Conservation (phyloP, 495 filamentous ascomycete genomes). For the Friedmanniomyces simplex region DNA sequence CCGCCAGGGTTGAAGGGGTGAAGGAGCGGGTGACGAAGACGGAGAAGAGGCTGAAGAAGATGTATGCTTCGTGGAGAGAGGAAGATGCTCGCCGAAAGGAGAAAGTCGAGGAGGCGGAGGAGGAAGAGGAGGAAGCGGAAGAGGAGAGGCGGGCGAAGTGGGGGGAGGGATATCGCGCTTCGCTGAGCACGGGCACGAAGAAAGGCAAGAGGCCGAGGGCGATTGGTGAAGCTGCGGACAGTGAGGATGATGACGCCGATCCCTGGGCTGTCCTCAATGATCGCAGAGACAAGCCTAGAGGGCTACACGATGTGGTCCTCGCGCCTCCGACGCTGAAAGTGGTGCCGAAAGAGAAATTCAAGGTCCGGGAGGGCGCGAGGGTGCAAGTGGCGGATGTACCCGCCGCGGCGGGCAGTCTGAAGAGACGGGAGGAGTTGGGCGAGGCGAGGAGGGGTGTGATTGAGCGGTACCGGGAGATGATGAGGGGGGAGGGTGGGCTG, state of each 20-base stretch:
- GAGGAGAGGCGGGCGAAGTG: slow-evolving; percentile 40
- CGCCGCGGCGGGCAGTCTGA: slow-evolving; percentile 65
- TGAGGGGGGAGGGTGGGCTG: slow-evolving; percentile 33
- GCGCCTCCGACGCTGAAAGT: slow-evolving; percentile 69
- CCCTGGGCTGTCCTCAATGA: slow-evolving; percentile 68
- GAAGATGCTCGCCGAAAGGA: slow-evolving; percentile 49
- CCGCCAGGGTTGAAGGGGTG: slow-evolving; percentile 37
- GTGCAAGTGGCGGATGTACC: slow-evolving; percentile 68
- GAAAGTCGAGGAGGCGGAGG: slow-evolving; percentile 48
- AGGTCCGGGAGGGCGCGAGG: slow-evolving; percentile 53
- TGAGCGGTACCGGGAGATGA: slow-evolving; percentile 70
- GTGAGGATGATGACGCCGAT: slow-evolving; percentile 51
- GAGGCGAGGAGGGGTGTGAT: slow-evolving; percentile 65
- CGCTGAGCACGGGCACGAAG: slow-evolving; percentile 35
- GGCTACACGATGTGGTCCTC: slow-evolving; percentile 66
- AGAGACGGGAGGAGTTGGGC: slow-evolving; percentile 71
- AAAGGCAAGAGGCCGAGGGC: slow-evolving; percentile 35
- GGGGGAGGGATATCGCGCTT: slow-evolving; percentile 29
- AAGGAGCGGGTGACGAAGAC: slow-evolving; percentile 58
- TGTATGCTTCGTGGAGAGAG: slow-evolving; percentile 73
- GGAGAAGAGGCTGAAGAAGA: slow-evolving; percentile 68
- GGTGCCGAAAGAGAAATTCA: slow-evolving; percentile 56
- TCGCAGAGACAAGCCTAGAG: slow-evolving; percentile 39
- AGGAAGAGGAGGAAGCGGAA: slow-evolving; percentile 56
- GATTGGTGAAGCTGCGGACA: slow-evolving; percentile 28